These are phyloP conservation scores for Fusarium irregulare DNA, from an alignment of 2,329 filamentous ascomycete species.

Conservation along the genomic window DNA sequence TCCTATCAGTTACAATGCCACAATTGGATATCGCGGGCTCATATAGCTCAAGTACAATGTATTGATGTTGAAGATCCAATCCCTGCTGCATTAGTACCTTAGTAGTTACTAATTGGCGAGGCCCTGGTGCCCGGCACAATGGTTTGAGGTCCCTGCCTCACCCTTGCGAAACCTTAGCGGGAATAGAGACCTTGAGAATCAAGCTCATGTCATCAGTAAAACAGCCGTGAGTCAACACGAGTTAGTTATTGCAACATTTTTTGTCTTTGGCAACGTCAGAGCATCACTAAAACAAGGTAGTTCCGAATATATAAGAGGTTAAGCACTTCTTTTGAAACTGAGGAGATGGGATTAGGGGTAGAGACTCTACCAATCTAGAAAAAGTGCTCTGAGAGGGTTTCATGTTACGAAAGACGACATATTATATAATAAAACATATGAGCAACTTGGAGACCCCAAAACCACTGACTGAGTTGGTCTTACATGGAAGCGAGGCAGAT, in stretches of 20 bases:
- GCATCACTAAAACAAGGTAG: not conserved
- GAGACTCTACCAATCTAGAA: not conserved
- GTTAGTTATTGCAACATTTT: too few relatives aligned
- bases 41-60: not conserved
- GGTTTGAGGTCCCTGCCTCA: not conserved
- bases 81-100: not conserved
- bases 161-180: not conserved
- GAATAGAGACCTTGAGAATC: not conserved
- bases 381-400: not conserved
- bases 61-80: not conserved
- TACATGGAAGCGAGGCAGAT: not conserved
- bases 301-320: conserved; percentile 7
- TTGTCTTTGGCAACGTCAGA: not conserved
- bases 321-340: conserved; percentile 18
- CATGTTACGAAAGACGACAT: not conserved
- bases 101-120: not conserved
- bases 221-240: not conserved
- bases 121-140: not conserved
- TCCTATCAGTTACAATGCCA: not conserved
- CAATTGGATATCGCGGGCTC: not conserved
- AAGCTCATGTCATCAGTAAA: not conserved
- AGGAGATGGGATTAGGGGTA: not conserved
- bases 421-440: not conserved
- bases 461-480: not conserved
- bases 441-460: not conserved